Conservation (phyloP, 2,329 filamentous ascomycete species). For the Fusarium hainanense region DNA sequence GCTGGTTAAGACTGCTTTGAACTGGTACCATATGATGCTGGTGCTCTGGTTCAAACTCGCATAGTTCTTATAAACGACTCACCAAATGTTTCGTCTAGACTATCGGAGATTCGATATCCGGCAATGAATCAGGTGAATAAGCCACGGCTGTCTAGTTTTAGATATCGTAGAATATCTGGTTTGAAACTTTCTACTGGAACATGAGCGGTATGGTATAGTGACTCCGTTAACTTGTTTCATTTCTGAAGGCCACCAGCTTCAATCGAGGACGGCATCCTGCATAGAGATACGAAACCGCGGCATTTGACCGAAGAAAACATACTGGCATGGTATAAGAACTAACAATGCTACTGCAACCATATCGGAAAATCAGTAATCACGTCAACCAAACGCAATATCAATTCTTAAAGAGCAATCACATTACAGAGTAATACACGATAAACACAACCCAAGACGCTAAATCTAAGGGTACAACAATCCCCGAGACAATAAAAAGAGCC, state of each 20-base stretch:
- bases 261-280: too few relatives aligned
- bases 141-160: not conserved
- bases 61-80: not conserved
- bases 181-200: not conserved
- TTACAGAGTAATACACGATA: not conserved
- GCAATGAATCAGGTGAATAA: not conserved
- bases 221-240: not conserved
- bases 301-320: not conserved
- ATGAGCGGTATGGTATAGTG: not conserved
- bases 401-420: not conserved
- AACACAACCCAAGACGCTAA: not conserved
- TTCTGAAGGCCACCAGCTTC: not conserved
- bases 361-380: not conserved
- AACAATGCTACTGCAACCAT: not conserved
- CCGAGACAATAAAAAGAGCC: not conserved
- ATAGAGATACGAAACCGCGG: not conserved
- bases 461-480: not conserved
- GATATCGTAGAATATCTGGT: not conserved
- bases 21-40: not conserved
- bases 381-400: not conserved
- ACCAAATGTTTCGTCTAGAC: not conserved
- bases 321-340: not conserved
- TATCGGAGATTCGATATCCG: not conserved
- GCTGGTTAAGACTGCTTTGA: not conserved
- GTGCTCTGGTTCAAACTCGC: too few relatives aligned